These are phyloP conservation scores for Blastocystis sp. DNA, from an alignment of 352 stramenopile genomes.

Conservation along the genomic window DNA sequence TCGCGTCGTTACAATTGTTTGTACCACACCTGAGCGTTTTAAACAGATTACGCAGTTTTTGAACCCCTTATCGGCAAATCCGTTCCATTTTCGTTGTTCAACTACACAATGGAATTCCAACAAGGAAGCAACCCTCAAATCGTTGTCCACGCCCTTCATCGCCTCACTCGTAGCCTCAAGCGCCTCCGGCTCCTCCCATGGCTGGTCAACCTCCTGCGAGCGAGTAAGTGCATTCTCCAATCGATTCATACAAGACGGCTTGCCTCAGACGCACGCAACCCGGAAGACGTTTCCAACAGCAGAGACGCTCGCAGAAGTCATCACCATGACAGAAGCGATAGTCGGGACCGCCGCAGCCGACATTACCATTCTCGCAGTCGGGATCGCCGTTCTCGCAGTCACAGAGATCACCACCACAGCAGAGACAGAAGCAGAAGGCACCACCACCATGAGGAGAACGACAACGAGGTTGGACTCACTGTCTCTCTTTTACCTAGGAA, in stretches of 20 bases:
- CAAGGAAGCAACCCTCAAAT: background rate
- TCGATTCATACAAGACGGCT: too few species aligned
- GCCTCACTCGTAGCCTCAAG: background rate
- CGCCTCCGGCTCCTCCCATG: too few species aligned
- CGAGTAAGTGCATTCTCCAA: too few species aligned
- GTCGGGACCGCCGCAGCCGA: constrained; percentile 13
- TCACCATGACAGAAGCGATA: background rate
- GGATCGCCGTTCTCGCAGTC: background rate
- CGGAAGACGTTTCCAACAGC: background rate
- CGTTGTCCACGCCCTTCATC: background rate
- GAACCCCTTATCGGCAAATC: background rate
- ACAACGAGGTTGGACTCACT: background rate
- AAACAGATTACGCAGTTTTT: background rate
- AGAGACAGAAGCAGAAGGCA: background rate
- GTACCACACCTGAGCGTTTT: background rate
- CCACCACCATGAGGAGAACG: background rate
- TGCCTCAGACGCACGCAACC: background rate
- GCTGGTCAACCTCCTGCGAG: too few species aligned
- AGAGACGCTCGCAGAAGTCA: constrained; percentile 12
- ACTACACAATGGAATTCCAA: background rate
- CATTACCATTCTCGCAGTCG: constrained; percentile 3
- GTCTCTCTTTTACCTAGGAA: constrained; percentile 1
- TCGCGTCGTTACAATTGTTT: constrained; percentile 10
- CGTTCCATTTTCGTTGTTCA: background rate
- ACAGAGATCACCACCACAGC: background rate